Percentiles rank a stretch among this genome's conserved stretches.
Conservation (phyloP, 345 rosid species). For the Pseudoturritis turrita region DNA sequence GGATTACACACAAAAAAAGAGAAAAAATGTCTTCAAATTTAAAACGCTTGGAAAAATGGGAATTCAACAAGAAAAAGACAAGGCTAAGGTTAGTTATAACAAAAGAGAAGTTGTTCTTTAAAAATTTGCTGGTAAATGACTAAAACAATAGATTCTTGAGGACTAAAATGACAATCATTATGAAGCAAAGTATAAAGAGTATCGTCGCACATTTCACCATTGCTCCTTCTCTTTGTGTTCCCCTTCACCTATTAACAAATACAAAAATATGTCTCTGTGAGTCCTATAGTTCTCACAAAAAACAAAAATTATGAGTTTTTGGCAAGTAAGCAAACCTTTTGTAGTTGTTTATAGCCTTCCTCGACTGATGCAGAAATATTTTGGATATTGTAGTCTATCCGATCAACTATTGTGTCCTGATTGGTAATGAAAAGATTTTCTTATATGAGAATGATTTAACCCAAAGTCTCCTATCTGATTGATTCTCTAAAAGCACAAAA, state of each 20-base stretch:
- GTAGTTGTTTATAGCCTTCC: too few species aligned
- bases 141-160: constrained; percentile 64
- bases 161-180: constrained; percentile 79
- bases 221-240: constrained; percentile 79
- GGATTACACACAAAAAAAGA: too few species aligned
- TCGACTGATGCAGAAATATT: too few species aligned
- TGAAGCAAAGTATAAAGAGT: constrained; percentile 73
- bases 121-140: constrained; percentile 6
- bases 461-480: too few species aligned
- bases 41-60: neutral
- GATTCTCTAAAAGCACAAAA: too few species aligned
- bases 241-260: constrained; percentile 67
- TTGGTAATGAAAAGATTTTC: too few species aligned
- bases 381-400: constrained; percentile 84
- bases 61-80: too few species aligned
- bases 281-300: too few species aligned
- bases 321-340: constrained; percentile 55
- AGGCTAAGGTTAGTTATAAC: neutral
- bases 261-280: neutral
- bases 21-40: neutral
- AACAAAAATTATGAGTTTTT: too few species aligned
- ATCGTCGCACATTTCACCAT: constrained; percentile 88
- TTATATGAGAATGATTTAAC: too few species aligned
- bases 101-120: neutral
- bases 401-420: constrained; percentile 88